Percentiles rank a stretch among this genome's conserved stretches.
Evolutionary conservation across 257 asterid species (phyloP).

Genomic region (Plantago major): DNA sequence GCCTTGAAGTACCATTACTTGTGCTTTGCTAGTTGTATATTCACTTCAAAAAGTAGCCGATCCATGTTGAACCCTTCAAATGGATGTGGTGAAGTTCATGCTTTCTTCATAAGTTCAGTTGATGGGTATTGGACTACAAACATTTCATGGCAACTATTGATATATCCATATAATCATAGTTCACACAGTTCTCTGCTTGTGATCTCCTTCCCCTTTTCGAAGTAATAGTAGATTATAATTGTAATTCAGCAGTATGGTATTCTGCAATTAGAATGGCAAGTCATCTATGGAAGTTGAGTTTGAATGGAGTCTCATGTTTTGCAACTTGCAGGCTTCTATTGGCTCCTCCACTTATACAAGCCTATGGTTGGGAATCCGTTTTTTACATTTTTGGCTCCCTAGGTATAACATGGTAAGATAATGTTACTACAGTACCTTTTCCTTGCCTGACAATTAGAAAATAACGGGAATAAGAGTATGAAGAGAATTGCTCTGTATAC

Average conservation of each 20-base stretch:
- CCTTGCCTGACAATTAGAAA: no score
- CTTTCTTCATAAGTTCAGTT: no score
- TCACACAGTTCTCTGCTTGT: not conserved
- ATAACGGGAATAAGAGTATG: no score
- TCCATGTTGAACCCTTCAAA: not conserved
- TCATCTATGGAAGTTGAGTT: not conserved
- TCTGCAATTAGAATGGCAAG: not conserved
- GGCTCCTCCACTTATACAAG: slow-evolving; percentile 85
- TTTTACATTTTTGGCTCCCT: slow-evolving; percentile 77
- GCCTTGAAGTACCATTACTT: slow-evolving; percentile 11
- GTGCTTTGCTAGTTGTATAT: not conserved
- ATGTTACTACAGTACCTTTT: not conserved
- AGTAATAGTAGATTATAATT: not conserved
- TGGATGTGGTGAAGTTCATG: not conserved
- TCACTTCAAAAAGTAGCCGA: not conserved
- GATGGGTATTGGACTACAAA: no score
- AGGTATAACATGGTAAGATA: slow-evolving; percentile 86
- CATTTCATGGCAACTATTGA: no score
- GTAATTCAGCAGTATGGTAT: not conserved
- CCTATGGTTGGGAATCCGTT: slow-evolving; percentile 90
- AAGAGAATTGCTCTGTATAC: no score
- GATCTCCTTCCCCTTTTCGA: not conserved
- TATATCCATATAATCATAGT: no score
- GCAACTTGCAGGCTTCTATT: slow-evolving; percentile 72
- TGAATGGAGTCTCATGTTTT: slow-evolving; percentile 5